A percentile compares a stretch with the other conserved stretches of the same genome.
phyloP scores from a whole-genome alignment of 148 eudicot species.

The Rhododendron griersonianum region DNA sequence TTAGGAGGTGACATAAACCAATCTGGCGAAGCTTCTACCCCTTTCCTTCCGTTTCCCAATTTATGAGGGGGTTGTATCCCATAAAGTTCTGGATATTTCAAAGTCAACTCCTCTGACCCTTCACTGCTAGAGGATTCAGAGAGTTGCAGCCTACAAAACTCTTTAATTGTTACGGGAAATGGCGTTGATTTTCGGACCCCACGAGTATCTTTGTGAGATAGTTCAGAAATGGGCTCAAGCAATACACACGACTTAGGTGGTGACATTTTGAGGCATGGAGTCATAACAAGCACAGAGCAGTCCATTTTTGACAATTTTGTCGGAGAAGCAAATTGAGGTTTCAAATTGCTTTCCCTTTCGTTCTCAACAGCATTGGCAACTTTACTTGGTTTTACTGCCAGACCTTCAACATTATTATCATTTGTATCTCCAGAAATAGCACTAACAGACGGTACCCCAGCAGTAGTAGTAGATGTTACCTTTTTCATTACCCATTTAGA shows the following conservation, averaged over 20 bases:
- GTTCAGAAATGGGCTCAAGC: conserved; percentile 54
- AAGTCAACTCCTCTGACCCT: conserved; percentile 32
- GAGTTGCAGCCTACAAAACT: conserved; percentile 27
- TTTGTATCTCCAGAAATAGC: conserved; percentile 14
- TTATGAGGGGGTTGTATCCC: conserved; percentile 43
- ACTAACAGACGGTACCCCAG: not conserved
- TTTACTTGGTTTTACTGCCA: conserved; percentile 17
- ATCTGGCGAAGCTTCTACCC: conserved; percentile 60
- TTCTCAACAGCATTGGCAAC: conserved; percentile 18
- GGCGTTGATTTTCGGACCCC: conserved; percentile 56
- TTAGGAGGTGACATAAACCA: conserved; percentile 91
- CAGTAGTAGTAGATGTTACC: not conserved
- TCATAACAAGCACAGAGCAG: conserved; percentile 34
- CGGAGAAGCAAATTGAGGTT: conserved; percentile 26
- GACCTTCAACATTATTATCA: conserved; percentile 16
- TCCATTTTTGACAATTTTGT: conserved; percentile 20
- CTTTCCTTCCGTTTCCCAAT: conserved; percentile 29
- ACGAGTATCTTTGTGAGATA: conserved; percentile 23
- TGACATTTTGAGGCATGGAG: conserved; percentile 68
- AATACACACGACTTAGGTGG: conserved; percentile 56
- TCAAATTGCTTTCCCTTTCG: conserved; percentile 21
- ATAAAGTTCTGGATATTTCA: conserved; percentile 55
- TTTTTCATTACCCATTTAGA: conserved; percentile 33
- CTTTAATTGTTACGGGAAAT: conserved; percentile 41
- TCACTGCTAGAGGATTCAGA: conserved; percentile 47